Percentiles rank a stretch among this genome's conserved stretches.
Conservation (phyloP, 225 moss, liverwort and hornwort genomes). For the Pleurozium schreberi region DNA sequence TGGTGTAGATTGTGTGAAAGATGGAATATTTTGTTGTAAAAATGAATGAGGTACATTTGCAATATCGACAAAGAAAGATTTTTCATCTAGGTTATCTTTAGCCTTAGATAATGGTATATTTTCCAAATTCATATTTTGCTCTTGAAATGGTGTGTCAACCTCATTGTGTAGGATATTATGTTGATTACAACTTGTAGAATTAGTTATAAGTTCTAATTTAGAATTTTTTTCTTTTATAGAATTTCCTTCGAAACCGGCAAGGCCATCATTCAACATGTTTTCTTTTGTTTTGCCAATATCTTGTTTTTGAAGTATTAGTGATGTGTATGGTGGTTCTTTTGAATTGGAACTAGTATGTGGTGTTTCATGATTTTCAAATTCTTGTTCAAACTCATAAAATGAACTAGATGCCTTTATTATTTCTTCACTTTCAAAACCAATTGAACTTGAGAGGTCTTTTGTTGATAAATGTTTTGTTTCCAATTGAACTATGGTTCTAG, state of each 20-base stretch:
- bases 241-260: neutral
- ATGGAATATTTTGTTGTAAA: neutral
- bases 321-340: neutral
- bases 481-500: neutral
- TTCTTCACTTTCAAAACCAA: neutral
- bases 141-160: neutral
- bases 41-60: neutral
- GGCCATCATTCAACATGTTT: neutral
- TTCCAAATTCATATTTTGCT: neutral
- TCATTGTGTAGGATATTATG: too few species aligned
- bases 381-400: neutral
- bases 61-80: neutral
- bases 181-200: neutral
- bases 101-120: rapidly evolving
- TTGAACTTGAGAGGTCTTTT: neutral
- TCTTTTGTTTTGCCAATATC: neutral
- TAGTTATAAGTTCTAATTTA: neutral
- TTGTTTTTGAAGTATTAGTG: neutral
- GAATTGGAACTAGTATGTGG: neutral
- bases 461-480: neutral
- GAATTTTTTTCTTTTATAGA: neutral
- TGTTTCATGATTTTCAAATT: neutral
- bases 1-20: neutral
- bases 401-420: too few species aligned
- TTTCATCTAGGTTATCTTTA: neutral